A percentile compares a stretch with the other conserved stretches of the same genome.
These are phyloP conservation scores for Tulasnella sp. DNA, from an alignment of 768 basidiomycete species.

Conservation along the genomic window DNA sequence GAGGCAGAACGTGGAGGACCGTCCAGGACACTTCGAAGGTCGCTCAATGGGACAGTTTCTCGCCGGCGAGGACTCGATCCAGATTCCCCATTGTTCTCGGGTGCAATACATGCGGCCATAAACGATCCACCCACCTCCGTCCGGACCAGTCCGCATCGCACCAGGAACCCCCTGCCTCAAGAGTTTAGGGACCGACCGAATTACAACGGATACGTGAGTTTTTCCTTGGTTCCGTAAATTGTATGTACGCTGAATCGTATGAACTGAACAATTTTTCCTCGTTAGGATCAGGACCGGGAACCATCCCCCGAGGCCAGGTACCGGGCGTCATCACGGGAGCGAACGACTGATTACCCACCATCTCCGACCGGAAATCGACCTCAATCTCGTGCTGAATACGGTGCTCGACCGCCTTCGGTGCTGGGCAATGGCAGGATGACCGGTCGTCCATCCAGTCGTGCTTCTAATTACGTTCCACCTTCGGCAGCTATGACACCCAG, in stretches of 20 bases:
- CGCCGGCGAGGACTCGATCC: conserved; percentile 1
- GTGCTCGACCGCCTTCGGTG: conserved; percentile 1
- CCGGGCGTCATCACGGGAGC: neutral
- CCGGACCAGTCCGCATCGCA: conserved; percentile 43
- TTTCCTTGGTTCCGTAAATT: conserved; percentile 25
- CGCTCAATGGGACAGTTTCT: conserved; percentile 13
- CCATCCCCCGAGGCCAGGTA: neutral
- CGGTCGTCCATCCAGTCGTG: neutral
- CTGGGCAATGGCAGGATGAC: neutral
- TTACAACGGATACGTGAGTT: conserved; percentile 40
- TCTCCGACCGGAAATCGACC: neutral
- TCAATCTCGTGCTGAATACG: neutral
- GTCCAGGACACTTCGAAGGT: neutral
- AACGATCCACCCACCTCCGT: conserved; percentile 54
- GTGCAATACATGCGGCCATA: conserved; percentile 43
- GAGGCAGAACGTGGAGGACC: neutral
- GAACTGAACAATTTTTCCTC: neutral
- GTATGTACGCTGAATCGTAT: neutral
- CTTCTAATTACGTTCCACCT: neutral
- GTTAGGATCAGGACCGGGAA: neutral
- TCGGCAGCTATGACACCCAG: neutral
- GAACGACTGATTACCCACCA: neutral
- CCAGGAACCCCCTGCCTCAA: conserved; percentile 45
- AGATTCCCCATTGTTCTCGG: conserved; percentile 12
- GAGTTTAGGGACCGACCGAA: conserved; percentile 40